Base-by-base conservation (phyloP, 306 rosid genomes). In the Glycine soja region DNA sequence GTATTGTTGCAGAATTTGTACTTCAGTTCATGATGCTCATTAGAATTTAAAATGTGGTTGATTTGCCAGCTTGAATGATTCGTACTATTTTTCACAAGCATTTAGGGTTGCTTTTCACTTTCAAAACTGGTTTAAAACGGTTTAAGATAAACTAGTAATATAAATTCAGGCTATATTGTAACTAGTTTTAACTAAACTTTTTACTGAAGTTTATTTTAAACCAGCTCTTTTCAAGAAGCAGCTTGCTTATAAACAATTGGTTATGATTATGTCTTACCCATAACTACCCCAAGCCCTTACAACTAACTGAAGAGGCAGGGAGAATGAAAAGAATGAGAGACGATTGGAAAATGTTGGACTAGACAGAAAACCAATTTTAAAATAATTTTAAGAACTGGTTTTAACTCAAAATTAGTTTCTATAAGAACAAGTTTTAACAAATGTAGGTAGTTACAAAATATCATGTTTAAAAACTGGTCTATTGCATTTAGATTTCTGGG, bases 1-100 rank as follows among this genome's bases (percentile, higher is more conserved):
- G 3, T 77, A 32, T 61, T 82, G 6, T 77, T 66, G 78, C 57
- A 24, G 73, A 68, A 40, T 13, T 70, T 43, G 76, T 73, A 64
- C 50, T 48, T 13, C 51, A 7, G 47, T 69, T 72, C 45, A 69
- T 61, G 12, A 68, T 61, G 47, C 70, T 67, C 76, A 19, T 38
- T 59, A 83, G 54, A 69, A 59, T 56, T 54, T 34, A 18, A n/a
- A 32, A 24, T 61, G 15, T 47, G 43, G 51, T 73, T 56, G 45
- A 18, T 63, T 80, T 63, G 38, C 74, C 53, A 78, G 58, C 9
- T 56, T 32, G 71, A 66, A 69, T 71, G 16, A 12, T 58, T 15
- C 9, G 13, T 19, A 18, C 64, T 19, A 58, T 18, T 9, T 16
- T 56, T 58, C 19, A 18, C 13, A 58, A 19, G 64, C 64, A 58